phyloP scores from a whole-genome alignment of 352 stramenopile genomes.

The Phytophthora crassamura region DNA sequence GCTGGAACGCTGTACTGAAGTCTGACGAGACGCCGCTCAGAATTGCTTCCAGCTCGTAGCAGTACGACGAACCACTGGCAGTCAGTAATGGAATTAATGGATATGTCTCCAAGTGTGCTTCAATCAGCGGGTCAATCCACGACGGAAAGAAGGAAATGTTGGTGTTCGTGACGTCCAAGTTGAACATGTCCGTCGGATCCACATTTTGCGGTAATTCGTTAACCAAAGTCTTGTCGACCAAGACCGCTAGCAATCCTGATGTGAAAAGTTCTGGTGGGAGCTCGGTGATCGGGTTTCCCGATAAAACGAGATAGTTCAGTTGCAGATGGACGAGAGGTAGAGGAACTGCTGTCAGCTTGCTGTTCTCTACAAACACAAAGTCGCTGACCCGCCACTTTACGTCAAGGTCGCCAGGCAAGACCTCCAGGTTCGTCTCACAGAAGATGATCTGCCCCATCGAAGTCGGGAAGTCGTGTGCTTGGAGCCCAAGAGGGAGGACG shows the following conservation, averaged over 20 bases:
- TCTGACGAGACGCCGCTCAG: background rate
- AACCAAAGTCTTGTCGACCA: constrained; percentile 6
- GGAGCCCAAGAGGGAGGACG: constrained; percentile 39
- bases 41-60: background rate
- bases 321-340: constrained; percentile 7
- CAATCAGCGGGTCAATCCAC: constrained; percentile 1
- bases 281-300: background rate
- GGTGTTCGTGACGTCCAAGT: background rate
- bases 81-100: background rate
- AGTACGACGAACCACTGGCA: background rate
- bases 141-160: background rate
- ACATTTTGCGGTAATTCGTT: constrained; percentile 9
- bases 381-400: constrained; percentile 25
- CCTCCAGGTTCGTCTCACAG: constrained; percentile 36
- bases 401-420: constrained; percentile 43
- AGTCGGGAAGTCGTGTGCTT: constrained; percentile 36
- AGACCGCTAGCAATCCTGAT: background rate
- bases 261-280: constrained; percentile 4
- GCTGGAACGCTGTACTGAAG: too few species aligned
- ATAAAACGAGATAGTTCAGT: constrained; percentile 11
- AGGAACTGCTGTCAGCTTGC: constrained; percentile 8
- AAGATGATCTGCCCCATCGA: constrained; percentile 40
- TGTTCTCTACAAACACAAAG: constrained; percentile 15
- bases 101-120: background rate
- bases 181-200: background rate